A percentile compares a stretch with the other conserved stretches of the same genome.
Evolutionary conservation across 2,329 filamentous ascomycete species (phyloP).

Genomic region (Cytospora leucostoma): DNA sequence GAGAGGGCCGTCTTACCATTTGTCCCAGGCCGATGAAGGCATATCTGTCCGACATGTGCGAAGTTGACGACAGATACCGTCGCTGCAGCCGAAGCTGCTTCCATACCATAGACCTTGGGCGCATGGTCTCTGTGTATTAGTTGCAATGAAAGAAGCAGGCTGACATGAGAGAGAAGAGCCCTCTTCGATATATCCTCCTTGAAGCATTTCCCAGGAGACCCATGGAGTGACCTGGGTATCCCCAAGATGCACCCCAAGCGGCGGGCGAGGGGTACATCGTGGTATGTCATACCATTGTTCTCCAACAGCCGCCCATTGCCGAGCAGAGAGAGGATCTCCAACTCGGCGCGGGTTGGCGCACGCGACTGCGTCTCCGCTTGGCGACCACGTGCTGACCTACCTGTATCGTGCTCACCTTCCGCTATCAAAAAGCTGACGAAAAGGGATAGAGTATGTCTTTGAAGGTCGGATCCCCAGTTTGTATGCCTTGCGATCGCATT

Average conservation of each 20-base stretch:
- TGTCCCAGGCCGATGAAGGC: constrained; percentile 63
- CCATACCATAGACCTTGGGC: constrained; percentile 30
- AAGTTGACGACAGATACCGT: constrained; percentile 53
- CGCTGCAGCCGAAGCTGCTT: constrained; percentile 40
- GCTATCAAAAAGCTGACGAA: background rate
- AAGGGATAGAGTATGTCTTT: too few relatives aligned
- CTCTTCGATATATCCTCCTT: background rate
- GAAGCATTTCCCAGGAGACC: background rate
- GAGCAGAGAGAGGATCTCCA: constrained; percentile 30
- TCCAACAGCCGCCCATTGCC: constrained; percentile 42
- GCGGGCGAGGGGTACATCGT: constrained; percentile 22
- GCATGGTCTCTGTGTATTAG: constrained; percentile 30
- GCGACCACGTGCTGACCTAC: constrained; percentile 1
- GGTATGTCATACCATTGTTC: constrained; percentile 24
- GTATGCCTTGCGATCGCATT: background rate
- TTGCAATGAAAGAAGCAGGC: background rate
- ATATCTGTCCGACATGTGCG: constrained; percentile 53
- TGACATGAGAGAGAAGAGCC: background rate
- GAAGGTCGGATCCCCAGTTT: background rate
- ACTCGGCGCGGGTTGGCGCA: constrained; percentile 15
- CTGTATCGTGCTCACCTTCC: background rate
- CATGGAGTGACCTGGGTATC: too few relatives aligned
- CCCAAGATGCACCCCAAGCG: background rate
- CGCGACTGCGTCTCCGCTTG: background rate
- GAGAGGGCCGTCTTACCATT: constrained; percentile 50